Percentiles rank a stretch among this genome's conserved stretches.
phyloP scores from a whole-genome alignment of 2,329 filamentous ascomycete genomes.

The Sporothrix luriei region DNA sequence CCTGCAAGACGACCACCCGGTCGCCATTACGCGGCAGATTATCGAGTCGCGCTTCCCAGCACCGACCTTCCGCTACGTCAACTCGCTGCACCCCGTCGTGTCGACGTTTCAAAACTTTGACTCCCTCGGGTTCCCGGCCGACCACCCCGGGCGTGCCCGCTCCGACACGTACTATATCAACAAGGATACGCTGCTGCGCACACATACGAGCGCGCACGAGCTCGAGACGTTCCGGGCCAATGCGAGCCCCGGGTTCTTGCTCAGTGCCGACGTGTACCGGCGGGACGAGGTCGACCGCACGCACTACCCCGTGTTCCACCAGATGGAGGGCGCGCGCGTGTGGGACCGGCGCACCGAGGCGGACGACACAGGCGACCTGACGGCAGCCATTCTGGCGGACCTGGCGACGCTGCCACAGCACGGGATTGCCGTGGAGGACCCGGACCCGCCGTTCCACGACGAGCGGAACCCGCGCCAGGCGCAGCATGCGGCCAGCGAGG shows the following conservation, averaged over 20 bases:
- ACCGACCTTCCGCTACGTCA: slow-evolving; percentile 74
- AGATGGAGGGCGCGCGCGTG: slow-evolving; percentile 93
- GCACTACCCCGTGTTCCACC: slow-evolving; percentile 96
- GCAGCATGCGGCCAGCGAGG: slow-evolving; percentile 74
- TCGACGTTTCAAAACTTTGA: slow-evolving; percentile 90
- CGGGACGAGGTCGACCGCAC: slow-evolving; percentile 92
- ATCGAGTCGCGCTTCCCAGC: slow-evolving; percentile 85
- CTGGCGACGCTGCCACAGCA: slow-evolving; percentile 72
- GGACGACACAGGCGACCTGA: slow-evolving; percentile 61
- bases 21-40: slow-evolving; percentile 86
- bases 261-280: slow-evolving; percentile 93
- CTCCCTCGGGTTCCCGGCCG: slow-evolving; percentile 83
- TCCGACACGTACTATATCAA: slow-evolving; percentile 98
- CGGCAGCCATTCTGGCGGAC: slow-evolving; percentile 69
- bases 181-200: slow-evolving; percentile 77
- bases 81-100: slow-evolving; percentile 79
- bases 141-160: slow-evolving; percentile 83
- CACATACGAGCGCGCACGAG: slow-evolving; percentile 94
- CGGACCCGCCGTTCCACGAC: slow-evolving; percentile 74
- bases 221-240: slow-evolving; percentile 75
- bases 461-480: slow-evolving; percentile 82
- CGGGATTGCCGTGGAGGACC: slow-evolving; percentile 76
- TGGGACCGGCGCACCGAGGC: slow-evolving; percentile 70
- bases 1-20: slow-evolving; percentile 84
- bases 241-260: slow-evolving; percentile 74